These are phyloP conservation scores for Climacium dendroides DNA, from an alignment of 225 moss, liverwort and hornwort species.

Conservation along the genomic window DNA sequence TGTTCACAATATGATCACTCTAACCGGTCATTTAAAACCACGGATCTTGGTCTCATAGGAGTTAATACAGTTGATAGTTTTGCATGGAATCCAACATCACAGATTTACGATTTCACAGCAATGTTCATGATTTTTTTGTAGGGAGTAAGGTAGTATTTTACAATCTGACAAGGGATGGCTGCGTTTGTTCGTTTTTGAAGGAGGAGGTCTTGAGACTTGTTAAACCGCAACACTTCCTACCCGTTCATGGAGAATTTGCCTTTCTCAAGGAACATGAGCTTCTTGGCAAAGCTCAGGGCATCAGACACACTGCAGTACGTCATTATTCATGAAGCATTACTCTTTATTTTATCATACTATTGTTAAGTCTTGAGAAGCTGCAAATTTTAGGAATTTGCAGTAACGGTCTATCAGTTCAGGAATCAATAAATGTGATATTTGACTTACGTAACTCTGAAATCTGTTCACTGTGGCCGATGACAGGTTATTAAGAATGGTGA, in stretches of 20 bases:
- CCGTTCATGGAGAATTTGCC: constrained; percentile 90
- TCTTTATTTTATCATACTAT: background rate
- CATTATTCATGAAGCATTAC: background rate
- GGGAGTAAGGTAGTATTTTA: background rate
- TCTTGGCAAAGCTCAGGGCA: constrained; percentile 80
- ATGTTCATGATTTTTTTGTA: background rate
- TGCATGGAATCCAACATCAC: background rate
- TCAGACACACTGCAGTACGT: constrained; percentile 85
- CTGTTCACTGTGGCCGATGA: background rate
- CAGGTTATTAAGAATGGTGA: constrained; percentile 99
- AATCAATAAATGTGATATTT: background rate
- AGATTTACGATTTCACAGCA: background rate
- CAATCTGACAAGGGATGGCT: background rate
- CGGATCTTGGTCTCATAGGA: background rate
- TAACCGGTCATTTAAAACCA: background rate
- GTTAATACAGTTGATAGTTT: background rate
- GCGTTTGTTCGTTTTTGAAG: constrained; percentile 26
- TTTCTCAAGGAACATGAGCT: constrained; percentile 95
- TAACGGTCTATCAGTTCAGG: background rate
- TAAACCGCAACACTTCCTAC: constrained; percentile 93
- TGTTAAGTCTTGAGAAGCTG: background rate
- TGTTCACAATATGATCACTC: background rate
- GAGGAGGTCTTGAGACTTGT: constrained; percentile 96
- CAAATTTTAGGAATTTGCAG: background rate
- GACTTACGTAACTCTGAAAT: background rate